Evolutionary conservation across 768 basidiomycete genomes (phyloP).

Genomic region (Lentinus tigrinus): DNA sequence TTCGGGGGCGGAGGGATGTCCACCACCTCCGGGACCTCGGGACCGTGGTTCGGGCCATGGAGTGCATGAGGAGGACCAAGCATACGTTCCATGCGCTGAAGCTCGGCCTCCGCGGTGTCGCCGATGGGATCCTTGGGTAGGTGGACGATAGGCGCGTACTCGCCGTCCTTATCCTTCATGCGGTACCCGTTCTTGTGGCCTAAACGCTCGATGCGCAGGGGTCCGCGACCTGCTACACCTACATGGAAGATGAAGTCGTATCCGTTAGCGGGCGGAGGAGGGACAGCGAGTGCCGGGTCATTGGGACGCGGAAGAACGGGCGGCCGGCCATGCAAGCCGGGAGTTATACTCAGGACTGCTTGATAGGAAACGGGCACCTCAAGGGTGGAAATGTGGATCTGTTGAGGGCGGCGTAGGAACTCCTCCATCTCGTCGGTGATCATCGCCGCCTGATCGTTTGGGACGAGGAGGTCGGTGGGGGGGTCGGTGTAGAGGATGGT

Average conservation of each 20-base stretch:
- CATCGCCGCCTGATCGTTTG: conserved; percentile 27
- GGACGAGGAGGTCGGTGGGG: conserved; percentile 2
- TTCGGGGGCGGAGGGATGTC: conserved; percentile 20
- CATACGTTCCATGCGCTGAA: conserved; percentile 32
- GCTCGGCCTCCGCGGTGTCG: conserved; percentile 36
- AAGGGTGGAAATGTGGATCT: conserved; percentile 60
- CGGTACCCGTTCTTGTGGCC: conserved; percentile 67
- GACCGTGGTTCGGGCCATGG: conserved; percentile 4
- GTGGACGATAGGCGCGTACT: conserved; percentile 46
- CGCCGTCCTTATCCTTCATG: conserved; percentile 63
- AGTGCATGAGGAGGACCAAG: conserved; percentile 25
- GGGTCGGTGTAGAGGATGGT: conserved; percentile 42
- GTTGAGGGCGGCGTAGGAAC: conserved; percentile 20
- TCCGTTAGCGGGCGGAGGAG: conserved; percentile 44
- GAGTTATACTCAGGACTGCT: conserved; percentile 51
- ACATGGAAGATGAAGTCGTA: conserved; percentile 74
- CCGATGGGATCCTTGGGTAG: conserved; percentile 41
- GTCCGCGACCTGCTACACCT: conserved; percentile 64
- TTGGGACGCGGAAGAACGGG: conserved; percentile 45
- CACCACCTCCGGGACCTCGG: conserved; percentile 10
- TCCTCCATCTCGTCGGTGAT: conserved; percentile 22
- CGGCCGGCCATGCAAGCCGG: conserved; percentile 59
- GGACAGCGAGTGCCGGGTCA: conserved; percentile 36
- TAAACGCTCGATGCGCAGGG: conserved; percentile 60
- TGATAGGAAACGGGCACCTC: conserved; percentile 61